A percentile compares a stretch with the other conserved stretches of the same genome.
Evolutionary conservation across 208 protist species (phyloP).

Genomic region (Phytomonas francai): DNA sequence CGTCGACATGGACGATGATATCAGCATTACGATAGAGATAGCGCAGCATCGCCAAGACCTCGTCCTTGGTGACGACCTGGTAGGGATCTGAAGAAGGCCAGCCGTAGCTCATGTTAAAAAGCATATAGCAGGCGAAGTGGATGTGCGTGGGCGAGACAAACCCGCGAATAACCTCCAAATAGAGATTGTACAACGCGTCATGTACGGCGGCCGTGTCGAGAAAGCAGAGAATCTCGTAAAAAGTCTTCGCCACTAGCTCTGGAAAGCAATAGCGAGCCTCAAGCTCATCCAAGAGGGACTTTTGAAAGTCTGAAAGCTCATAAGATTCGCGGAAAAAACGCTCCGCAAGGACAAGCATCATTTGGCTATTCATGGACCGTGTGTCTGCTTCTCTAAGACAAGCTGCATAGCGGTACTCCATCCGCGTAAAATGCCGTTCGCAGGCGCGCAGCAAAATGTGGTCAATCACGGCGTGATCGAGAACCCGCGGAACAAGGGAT

Average conservation of each 20-base stretch:
- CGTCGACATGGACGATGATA: slow-evolving; percentile 43
- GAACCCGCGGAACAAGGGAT: slow-evolving; percentile 66
- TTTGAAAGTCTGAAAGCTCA: slow-evolving; percentile 80
- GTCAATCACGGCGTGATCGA: slow-evolving; percentile 77
- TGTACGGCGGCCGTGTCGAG: slow-evolving; percentile 55
- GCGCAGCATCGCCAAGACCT: slow-evolving; percentile 64
- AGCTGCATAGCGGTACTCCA: slow-evolving; percentile 67
- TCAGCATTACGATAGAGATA: slow-evolving; percentile 68
- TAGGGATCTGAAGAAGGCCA: slow-evolving; percentile 73
- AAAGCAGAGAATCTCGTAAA: slow-evolving; percentile 88
- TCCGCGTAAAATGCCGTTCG: slow-evolving; percentile 67
- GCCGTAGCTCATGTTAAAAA: slow-evolving; percentile 77
- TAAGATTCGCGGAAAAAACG: slow-evolving; percentile 78
- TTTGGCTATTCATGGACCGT: slow-evolving; percentile 60
- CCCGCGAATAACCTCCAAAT: slow-evolving; percentile 75
- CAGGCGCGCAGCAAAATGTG: slow-evolving; percentile 70
- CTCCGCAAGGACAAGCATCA: slow-evolving; percentile 57
- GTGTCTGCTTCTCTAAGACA: slow-evolving; percentile 47
- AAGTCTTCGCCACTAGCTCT: slow-evolving; percentile 79
- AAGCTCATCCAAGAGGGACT: slow-evolving; percentile 76
- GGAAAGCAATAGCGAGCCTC: slow-evolving; percentile 79
- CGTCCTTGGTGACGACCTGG: slow-evolving; percentile 41
- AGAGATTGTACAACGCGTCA: slow-evolving; percentile 50
- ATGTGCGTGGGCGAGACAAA: slow-evolving; percentile 76
- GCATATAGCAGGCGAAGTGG: slow-evolving; percentile 74